Base-by-base conservation (phyloP, 805 yeast genomes). In the Candida silvicultrix region DNA sequence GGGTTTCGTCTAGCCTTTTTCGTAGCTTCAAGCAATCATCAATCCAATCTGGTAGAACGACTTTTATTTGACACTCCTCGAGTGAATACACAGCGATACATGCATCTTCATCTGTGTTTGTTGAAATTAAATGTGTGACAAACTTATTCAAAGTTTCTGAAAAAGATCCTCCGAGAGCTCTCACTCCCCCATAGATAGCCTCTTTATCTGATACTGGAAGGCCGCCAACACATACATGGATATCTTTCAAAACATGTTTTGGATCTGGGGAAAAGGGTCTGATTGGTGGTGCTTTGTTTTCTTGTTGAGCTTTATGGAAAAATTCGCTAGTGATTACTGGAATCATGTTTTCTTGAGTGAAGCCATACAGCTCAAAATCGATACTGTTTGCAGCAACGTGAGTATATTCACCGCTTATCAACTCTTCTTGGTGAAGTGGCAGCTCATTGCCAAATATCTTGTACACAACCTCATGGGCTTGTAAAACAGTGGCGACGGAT, bases 21-120 rank as follows among this genome's bases (percentile, higher is more conserved):
- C 80, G 70, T 35, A 71, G 59, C 45, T 74, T 77, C 49, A 86
- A 68, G 57, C 90, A 83, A 48, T 78, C 85, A 43, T 82, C 81
- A 14, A 90, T 64, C 97, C 96, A 92, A 19, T 80, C 77, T 0
- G 96, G 95, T 3, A 75, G 68, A 3, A 90, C 94, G 15, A 82
- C 73, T 42, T 75, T 71, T 32, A 85, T 81, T 32, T 69, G 61
- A 34, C 69, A 62, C 5, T 60, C 60, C 1, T 66, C 66, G 21
- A 64, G 63, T 28, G 66, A 56, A 41, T 74, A 65, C 3, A 71
- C 67, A 1, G 86, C 88, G 22, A 77, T 69, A 35, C 79, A 70
- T 41, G 82, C 76, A 48, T 80, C 80, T 44, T 80, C 85, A 45
- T 79, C 77, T 3, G 76, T 58, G 50, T 77, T 78, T 5, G 63